Evolutionary conservation across 2,329 filamentous ascomycete genomes (phyloP), one percentile per base, ranked within the genome.

Genomic region (Neophaeococcomyces aloes): DNA sequence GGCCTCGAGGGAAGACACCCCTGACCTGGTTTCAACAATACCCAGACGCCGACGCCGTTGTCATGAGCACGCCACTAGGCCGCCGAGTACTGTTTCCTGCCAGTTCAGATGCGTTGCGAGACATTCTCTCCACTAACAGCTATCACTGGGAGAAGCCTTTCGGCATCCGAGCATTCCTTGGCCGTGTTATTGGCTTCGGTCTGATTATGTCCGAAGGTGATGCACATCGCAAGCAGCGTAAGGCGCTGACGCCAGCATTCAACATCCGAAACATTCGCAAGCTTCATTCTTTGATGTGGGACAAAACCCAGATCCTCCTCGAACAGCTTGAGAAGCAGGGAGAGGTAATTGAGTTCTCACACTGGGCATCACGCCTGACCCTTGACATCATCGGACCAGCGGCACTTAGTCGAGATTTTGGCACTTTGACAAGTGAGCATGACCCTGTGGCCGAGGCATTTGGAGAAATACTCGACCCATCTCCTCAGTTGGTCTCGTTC

Each of bases 311-410:
- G 2, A 48, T 59, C 14, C 46, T 62, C 5, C 43, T 63, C n/a
- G 53, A 55, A 61, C 56, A 59, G 44, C 33, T 64, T 40, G 59
- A 61, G 38, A 57, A 57, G 25, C 59, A 63, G 44, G n/a, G 19
- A 19, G 17, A 19, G 23, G 17, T 7, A 23, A 47, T 11, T 30
- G 32, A 35, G 32, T 35, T 39, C 45, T 19, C 10, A 7, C 30
- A 19, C 21, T 35, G 17, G 37, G 27, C 13, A 68, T 62, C 37
- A 29, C 69, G 74, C 2, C 67, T 72, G 2, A 75, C 74, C 0
- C 66, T 78, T 7, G 74, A 78, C 48, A 74, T 78, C 34, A 78
- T 78, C 38, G 74, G 74, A 1, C 59, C 72, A 1, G 71, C 72
- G 1, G 74, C 72, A 11, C 70, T 76, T 65, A 72, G 72, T 6